phyloP scores from a whole-genome alignment of 176 grass and related monocot genomes.

The Saccharum officinarum region DNA sequence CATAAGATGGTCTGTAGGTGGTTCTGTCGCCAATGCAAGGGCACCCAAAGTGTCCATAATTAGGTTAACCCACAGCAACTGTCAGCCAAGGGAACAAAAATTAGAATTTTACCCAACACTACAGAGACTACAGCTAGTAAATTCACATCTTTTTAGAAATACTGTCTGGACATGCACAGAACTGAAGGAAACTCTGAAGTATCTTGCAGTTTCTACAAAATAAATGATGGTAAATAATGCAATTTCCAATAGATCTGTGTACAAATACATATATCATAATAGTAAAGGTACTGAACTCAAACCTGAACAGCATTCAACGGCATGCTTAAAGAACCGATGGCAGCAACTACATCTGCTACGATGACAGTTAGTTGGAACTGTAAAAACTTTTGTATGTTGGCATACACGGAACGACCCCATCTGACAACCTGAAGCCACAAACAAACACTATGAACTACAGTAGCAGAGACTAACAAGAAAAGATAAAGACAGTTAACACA shows the following conservation, averaged over 20 bases:
- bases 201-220: background rate
- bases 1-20: slow-evolving; percentile 83
- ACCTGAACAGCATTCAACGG: slow-evolving; percentile 98
- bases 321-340: slow-evolving; percentile 76
- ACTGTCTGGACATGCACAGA: too few relatives aligned
- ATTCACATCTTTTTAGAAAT: too few relatives aligned
- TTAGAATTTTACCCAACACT: background rate
- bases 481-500: slow-evolving; percentile 17
- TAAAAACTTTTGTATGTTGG: slow-evolving; percentile 97
- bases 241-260: background rate
- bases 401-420: slow-evolving; percentile 94
- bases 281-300: slow-evolving; percentile 13
- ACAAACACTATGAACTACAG: slow-evolving; percentile 37
- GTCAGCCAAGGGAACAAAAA: slow-evolving; percentile 19
- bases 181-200: too few relatives aligned
- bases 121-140: too few relatives aligned
- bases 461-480: background rate
- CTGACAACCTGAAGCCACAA: slow-evolving; percentile 72
- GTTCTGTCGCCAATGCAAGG: slow-evolving; percentile 94
- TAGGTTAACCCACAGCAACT: slow-evolving; percentile 95
- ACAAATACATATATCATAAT: background rate
- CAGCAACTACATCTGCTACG: slow-evolving; percentile 82
- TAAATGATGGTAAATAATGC: background rate
- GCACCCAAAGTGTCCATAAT: slow-evolving; percentile 99
- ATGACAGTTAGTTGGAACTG: slow-evolving; percentile 99